Base-by-base conservation (phyloP, 1,284 basidiomycete genomes). In the Apiotrichum akiyoshidainum region DNA sequence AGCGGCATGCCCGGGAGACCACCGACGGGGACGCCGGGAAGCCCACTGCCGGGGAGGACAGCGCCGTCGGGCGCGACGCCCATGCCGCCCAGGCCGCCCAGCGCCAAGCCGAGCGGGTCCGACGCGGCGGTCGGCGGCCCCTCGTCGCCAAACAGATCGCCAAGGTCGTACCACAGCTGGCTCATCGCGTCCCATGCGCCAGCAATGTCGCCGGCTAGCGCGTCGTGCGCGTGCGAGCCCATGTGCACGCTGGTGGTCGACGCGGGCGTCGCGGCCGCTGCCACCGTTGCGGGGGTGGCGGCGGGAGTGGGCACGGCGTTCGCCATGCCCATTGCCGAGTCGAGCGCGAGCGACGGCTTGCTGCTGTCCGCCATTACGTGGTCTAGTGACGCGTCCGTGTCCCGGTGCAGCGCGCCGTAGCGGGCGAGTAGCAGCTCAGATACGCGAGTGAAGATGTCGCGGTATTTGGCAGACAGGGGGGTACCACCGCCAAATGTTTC, bases 121-220 rank as follows among this genome's bases (percentile, higher is more conserved):
- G 26, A 31, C 26, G 26, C 26, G 26, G 26, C 26, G 3, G 26
- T 3, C 26, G 26, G 26, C 26, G 26, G 26, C 26, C 4, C 16
- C 7, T 52, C 41, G 47, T 65, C 65, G 37, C 64, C 65, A 26
- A 68, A 65, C 17, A 68, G 58, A 52, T 67, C 65, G 14, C 65
- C 65, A 26, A 61, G 63, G 54, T 70, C 66, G 53, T 61, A 59
- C 67, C 67, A 70, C 34, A 70, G 52, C 54, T 66, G 63, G n/a
- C 58, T 67, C 67, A 70, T 70, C 6, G 66, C 66, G 54, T 67
- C 66, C 67, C 67, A 70, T 14, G 67, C 67, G 14, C 59, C 58
- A 1, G 56, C 57, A 41, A 60, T 54, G 49, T 57, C 57, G 46
- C 55, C 57, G n/a, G 42, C 48, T n/a, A 48, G 33, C 11, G 9